Base-by-base conservation (phyloP, 2,329 filamentous ascomycete genomes). In the Aspergillus uvarum region DNA sequence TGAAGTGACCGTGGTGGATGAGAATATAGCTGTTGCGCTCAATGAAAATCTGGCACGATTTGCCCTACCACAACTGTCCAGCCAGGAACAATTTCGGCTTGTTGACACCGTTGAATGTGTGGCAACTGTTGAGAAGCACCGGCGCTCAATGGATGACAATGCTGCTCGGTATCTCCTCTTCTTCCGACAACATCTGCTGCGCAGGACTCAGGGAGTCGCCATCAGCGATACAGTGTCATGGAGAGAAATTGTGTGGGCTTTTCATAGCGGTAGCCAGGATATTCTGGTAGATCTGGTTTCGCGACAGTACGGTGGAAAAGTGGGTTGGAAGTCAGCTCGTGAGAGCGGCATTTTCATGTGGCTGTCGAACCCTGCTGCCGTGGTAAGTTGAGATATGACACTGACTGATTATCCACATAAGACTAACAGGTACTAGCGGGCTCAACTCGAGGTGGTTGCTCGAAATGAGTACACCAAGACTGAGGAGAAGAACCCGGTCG, bases 291-390 rank as follows among this genome's bases (percentile, higher is more conserved):
- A 96, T 72, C 88, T 96, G 67, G 89, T 96, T 10, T 87, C 88
- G 11, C 82, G 86, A 21, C 91, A 96, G 68, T 92, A 89, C 67
- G 89, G 92, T 64, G 89, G 89, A 1, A 88, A 86, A 60, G 83
- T 98, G 79, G 79, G 89, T 6, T 99, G 95, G 95, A 85, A 89
- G 63, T 85, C 93, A 68, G 95, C 94, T 1, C 84, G 89, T 51
- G 89, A 96, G 72, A 91, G 89, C 65, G 95, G 95, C 11, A 83
- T 98, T 58, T 97, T 96, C 71, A 94, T 97, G 87, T 99, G 95
- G 94, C 82, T 99, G 64, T 86, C 87, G 0, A 93, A 97, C 74
- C 76, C 82, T 19, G 85, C 83, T 57, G 87, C 92, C 22, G 80
- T 98, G 72, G 91, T 95, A 82, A 75, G 87, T 74, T 51, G 31